Percentiles rank a stretch among this genome's conserved stretches.
phyloP scores from a whole-genome alignment of 2,329 filamentous ascomycete species.

The Trichoderma polysporum region DNA sequence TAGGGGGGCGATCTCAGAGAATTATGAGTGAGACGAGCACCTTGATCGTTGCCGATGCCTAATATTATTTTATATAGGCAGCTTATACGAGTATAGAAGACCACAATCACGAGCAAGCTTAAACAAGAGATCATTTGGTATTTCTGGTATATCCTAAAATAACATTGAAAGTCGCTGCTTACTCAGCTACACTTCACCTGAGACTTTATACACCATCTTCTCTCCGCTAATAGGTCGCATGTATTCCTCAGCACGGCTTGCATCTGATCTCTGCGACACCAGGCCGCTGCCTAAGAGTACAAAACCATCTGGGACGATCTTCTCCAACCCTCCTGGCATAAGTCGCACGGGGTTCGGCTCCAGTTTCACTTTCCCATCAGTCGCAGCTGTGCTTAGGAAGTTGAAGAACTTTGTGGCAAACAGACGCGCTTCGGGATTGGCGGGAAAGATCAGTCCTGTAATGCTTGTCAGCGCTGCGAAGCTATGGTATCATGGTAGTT shows the following conservation, averaged over 20 bases:
- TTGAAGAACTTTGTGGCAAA: constrained; percentile 39
- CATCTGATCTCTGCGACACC: constrained; percentile 28
- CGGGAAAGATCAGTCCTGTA: constrained; percentile 19
- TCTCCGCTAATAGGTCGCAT: constrained; percentile 43
- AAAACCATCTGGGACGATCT: constrained; percentile 31
- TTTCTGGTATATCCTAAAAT: neutral
- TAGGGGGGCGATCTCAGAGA: no score
- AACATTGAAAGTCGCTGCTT: neutral
- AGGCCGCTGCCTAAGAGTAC: constrained; percentile 26
- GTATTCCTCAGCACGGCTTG: constrained; percentile 27
- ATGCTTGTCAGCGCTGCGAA: neutral
- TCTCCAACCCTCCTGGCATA: constrained; percentile 35
- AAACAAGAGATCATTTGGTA: neutral
- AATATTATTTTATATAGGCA: no score
- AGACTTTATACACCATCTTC: constrained; percentile 36
- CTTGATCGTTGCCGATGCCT: no score
- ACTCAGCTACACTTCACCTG: neutral
- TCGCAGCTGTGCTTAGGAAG: constrained; percentile 31
- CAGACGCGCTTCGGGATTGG: constrained; percentile 26
- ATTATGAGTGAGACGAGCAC: neutral
- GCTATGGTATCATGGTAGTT: neutral
- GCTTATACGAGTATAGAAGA: neutral
- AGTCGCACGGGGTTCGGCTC: constrained; percentile 33
- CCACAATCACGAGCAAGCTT: neutral
- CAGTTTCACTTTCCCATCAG: constrained; percentile 15